Base-by-base conservation (phyloP, 257 asterid species). In the Prunella vulgaris region DNA sequence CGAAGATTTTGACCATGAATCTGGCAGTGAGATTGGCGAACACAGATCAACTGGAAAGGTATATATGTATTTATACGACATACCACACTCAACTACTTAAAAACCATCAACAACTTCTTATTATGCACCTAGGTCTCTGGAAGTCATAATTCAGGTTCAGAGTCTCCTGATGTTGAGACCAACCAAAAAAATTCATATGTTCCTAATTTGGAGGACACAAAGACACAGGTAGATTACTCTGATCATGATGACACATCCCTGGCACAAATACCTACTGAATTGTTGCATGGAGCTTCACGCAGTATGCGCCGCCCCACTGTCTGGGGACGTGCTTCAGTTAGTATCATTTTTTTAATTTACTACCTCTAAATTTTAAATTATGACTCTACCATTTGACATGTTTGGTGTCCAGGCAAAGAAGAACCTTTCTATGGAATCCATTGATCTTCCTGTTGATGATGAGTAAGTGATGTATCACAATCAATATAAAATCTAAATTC, bases 341-440 rank as follows among this genome's bases (percentile, higher is more conserved):
- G 98, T 82, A 64, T 70, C 64, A 69, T 54, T 1, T n/a, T n/a
- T n/a, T n/a, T n/a, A n/a, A 70, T 38, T 63, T 44, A 21, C 48
- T 52, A 60, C 15, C 40, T 54, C 35, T 78, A 60, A 14, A 38
- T 28, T 6, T 28, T n/a, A n/a, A 6, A 4, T 32, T 5, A 32
- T 32, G 1, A 4, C 37, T 32, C 7, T 4, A 4, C 1, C 7
- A 9, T 67, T 30, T 71, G 20, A 32, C n/a, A n/a, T 74, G 37
- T 10, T 83, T 72, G 74, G 76, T 42, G 25, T 78, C 64, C 81
- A 91, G 98, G 99, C 77, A 79, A 89, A 79, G 90, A 94, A 87
- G 90, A 88, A 92, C 78, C 93, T 84, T 30, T 86, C 97, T 12
- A 85, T 79, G 92, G 99, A 94, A 64, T 87, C 98, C 63, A 83